Base-by-base conservation (phyloP, 768 basidiomycete species). In the Cystofilobasidium ferigula region DNA sequence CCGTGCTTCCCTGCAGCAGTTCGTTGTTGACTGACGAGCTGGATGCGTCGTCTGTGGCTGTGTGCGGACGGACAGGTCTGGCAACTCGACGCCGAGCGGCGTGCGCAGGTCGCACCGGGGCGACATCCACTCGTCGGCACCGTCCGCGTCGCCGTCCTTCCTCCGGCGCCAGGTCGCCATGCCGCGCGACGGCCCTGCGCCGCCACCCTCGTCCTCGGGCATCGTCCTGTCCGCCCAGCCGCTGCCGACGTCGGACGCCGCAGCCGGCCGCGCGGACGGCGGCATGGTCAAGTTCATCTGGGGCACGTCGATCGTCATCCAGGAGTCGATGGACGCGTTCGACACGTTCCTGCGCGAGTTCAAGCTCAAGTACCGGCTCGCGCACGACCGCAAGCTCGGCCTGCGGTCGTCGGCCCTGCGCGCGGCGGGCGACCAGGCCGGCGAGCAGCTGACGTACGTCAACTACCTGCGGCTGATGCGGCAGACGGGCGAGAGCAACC, bases 221-320 rank as follows among this genome's bases (percentile, higher is more conserved):
- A 54, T 28, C 28, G 68, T 13, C n/a, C 51, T 58, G 53, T 51
- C 24, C 61, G 57, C 38, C 57, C 61, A 59, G 60, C 16, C 65
- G 18, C n/a, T 53, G 22, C 63, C 53, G 30, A 36, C 57, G 20
- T 70, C 62, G 7, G 71, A 72, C 28, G 56, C 47, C 18, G 72
- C 70, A n/a, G 67, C 56, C n/a, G 71, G 65, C 22, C 64, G 68
- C 8, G 68, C 86, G 62, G 86, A 86, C 0, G 88, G 88, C 64
- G 88, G 88, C 70, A 87, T 90, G 82, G 88, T 76, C 42, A 78
- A 77, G 62, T 91, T 90, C 28, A 89, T 99, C 68, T 99, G 95
- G 94, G 95, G 95, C 35, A 99, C 95, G 0, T 93, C 89, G 1
- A 92, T 99, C 71, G 88, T 89, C 70, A 81, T 99, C 32, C 82